A percentile compares a stretch with the other conserved stretches of the same genome.
phyloP scores from a whole-genome alignment of 495 filamentous ascomycete species.

The Penicillium salamii region DNA sequence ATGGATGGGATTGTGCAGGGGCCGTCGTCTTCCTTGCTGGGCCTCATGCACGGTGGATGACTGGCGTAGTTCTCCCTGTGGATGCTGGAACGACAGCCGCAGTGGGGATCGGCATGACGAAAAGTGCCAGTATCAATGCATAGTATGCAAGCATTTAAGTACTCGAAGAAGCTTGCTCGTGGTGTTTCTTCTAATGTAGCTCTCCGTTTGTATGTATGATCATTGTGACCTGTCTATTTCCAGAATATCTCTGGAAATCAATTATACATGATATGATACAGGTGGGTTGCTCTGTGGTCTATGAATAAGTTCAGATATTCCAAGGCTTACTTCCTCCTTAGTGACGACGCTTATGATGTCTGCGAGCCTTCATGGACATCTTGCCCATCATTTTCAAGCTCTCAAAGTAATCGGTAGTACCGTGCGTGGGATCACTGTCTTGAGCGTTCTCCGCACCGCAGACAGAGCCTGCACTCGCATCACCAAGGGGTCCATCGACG shows the following conservation, averaged over 20 bases:
- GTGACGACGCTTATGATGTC: background rate
- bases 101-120: slow-evolving; percentile 28
- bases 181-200: background rate
- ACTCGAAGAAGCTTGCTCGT: background rate
- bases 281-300: no score
- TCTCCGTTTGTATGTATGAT: no score
- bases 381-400: slow-evolving; percentile 8
- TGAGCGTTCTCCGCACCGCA: slow-evolving; percentile 9
- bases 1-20: slow-evolving; percentile 48
- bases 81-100: slow-evolving; percentile 48
- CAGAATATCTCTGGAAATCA: no score
- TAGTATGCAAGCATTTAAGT: background rate
- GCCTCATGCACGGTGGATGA: slow-evolving; percentile 50
- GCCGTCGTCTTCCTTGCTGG: slow-evolving; percentile 42
- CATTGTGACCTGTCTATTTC: no score
- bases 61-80: slow-evolving; percentile 45
- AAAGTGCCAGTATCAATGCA: slow-evolving; percentile 25
- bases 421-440: slow-evolving; percentile 21
- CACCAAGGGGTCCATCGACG: slow-evolving; percentile 9
- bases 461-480: slow-evolving; percentile 7
- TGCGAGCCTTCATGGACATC: background rate
- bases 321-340: background rate
- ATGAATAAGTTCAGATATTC: background rate
- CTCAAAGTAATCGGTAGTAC: slow-evolving; percentile 6
- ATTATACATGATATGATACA: no score